Evolutionary conservation across 2,329 filamentous ascomycete genomes (phyloP).

Genomic region (Harringtonia lauricola): DNA sequence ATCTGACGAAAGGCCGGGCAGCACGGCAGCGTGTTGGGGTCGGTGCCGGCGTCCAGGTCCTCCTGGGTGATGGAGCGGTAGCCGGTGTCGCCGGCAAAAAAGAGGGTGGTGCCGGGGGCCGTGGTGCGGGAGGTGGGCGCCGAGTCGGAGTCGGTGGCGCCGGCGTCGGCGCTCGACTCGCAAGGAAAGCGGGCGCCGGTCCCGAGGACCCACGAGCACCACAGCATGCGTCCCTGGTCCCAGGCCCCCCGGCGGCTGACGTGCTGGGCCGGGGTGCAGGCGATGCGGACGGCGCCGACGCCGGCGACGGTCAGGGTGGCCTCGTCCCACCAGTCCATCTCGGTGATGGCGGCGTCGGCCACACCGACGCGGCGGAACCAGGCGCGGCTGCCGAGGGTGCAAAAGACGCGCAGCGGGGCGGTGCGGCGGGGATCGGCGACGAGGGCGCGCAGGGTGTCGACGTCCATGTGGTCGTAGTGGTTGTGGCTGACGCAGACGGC

Average conservation of each 20-base stretch:
- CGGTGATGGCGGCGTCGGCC: slow-evolving; percentile 41
- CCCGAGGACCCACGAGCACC: slow-evolving; percentile 58
- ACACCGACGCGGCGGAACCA: slow-evolving; percentile 55
- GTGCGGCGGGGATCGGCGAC: slow-evolving; percentile 18
- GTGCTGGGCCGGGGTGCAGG: slow-evolving; percentile 61
- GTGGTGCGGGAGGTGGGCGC: background rate
- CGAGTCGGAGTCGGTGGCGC: background rate
- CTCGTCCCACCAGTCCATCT: slow-evolving; percentile 69
- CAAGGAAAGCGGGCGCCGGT: no score
- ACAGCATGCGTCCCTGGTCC: slow-evolving; percentile 52
- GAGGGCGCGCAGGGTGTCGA: slow-evolving; percentile 30
- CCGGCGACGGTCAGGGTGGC: slow-evolving; percentile 16
- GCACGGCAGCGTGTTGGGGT: slow-evolving; percentile 33
- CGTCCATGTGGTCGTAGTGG: slow-evolving; percentile 45
- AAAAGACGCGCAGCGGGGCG: slow-evolving; percentile 45
- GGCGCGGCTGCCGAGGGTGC: slow-evolving; percentile 51
- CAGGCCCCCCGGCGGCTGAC: slow-evolving; percentile 44
- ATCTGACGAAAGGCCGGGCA: slow-evolving; percentile 83
- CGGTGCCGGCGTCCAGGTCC: background rate
- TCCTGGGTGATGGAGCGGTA: slow-evolving; percentile 27
- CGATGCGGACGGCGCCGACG: slow-evolving; percentile 36
- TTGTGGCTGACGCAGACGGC: slow-evolving; percentile 41
- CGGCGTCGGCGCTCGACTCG: no score
- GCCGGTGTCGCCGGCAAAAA: slow-evolving; percentile 61
- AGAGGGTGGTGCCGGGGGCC: slow-evolving; percentile 38